phyloP scores from a whole-genome alignment of 2,329 filamentous ascomycete species.

The Pseudogymnoascus sp. region DNA sequence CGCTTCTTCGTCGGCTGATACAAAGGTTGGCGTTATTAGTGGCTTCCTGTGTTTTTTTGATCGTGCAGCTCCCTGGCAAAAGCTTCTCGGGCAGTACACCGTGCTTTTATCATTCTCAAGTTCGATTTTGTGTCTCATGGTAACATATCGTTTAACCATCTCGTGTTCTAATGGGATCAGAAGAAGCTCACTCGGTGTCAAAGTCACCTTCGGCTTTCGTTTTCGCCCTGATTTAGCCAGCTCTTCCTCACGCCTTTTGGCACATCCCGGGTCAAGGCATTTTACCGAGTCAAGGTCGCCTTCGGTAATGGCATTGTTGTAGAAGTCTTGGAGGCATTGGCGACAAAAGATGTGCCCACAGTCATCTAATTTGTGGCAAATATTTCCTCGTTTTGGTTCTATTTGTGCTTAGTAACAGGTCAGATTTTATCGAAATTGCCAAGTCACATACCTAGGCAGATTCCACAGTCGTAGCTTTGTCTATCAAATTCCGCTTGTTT shows the following conservation, averaged over 20 bases:
- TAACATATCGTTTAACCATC: slow-evolving; percentile 75
- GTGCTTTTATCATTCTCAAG: slow-evolving; percentile 88
- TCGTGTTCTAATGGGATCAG: slow-evolving; percentile 65
- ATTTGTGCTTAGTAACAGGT: slow-evolving; percentile 9
- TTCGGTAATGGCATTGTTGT: slow-evolving; percentile 77
- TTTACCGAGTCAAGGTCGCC: slow-evolving; percentile 73
- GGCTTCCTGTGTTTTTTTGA: slow-evolving; percentile 67
- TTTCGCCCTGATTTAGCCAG: slow-evolving; percentile 31
- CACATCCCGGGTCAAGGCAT: slow-evolving; percentile 73
- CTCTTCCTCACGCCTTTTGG: slow-evolving; percentile 44
- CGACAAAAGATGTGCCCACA: slow-evolving; percentile 91
- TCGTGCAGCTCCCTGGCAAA: slow-evolving; percentile 84
- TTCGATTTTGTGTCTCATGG: slow-evolving; percentile 84
- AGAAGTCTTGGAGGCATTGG: slow-evolving; percentile 81
- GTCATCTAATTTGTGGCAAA: slow-evolving; percentile 71
- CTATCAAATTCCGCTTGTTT: slow-evolving; percentile 69
- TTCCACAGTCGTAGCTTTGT: slow-evolving; percentile 77
- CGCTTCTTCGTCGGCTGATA: slow-evolving; percentile 40
- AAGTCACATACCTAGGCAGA: slow-evolving; percentile 58
- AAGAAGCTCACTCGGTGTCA: slow-evolving; percentile 77
- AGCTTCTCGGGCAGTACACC: slow-evolving; percentile 82
- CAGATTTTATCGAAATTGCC: slow-evolving; percentile 12
- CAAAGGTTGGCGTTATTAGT: slow-evolving; percentile 52
- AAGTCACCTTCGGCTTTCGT: slow-evolving; percentile 55
- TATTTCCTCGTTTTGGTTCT: slow-evolving; percentile 82